Percentiles rank a stretch among this genome's conserved stretches.
Evolutionary conservation across 306 rosid genomes (phyloP).

Genomic region (Quercus engelmannii): DNA sequence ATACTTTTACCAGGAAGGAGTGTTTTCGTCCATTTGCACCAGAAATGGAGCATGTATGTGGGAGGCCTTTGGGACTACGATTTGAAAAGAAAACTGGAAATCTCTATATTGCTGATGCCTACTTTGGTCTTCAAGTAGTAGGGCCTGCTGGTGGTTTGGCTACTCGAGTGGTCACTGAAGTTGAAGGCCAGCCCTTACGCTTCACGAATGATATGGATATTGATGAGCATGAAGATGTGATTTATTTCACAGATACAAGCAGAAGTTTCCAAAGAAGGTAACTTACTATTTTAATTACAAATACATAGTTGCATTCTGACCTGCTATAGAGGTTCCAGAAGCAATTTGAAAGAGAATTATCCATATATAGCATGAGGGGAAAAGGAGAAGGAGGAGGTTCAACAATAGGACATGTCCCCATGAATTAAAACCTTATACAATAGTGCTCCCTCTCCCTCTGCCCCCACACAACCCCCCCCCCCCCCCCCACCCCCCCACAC

Average conservation of each 20-base stretch:
- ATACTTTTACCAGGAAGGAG: conserved; percentile 45
- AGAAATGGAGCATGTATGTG: conserved; percentile 85
- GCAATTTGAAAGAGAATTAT: neutral
- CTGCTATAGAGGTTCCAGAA: neutral
- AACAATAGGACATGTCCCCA: too few relatives aligned
- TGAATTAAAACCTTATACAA: too few relatives aligned
- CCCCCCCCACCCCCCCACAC: too few relatives aligned
- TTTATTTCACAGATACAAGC: conserved; percentile 85
- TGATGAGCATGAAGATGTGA: conserved; percentile 58
- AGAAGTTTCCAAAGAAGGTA: conserved; percentile 71
- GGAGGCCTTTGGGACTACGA: conserved; percentile 80
- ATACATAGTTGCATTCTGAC: neutral
- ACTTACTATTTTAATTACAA: conserved; percentile 22
- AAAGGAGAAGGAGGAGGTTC: neutral
- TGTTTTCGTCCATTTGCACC: conserved; percentile 76
- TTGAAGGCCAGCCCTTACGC: conserved; percentile 63
- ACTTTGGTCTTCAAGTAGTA: conserved; percentile 78
- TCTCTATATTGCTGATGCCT: conserved; percentile 86
- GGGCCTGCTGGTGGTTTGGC: conserved; percentile 89
- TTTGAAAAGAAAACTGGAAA: conserved; percentile 79
- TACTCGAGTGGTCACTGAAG: conserved; percentile 53
- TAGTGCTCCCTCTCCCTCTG: too few relatives aligned
- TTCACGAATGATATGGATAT: conserved; percentile 88
- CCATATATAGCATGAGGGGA: neutral
- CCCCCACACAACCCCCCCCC: too few relatives aligned